Evolutionary conservation across 208 protist species (phyloP), one percentile per base, ranked within the genome.

Genomic region (Plasmodiophora brassicae): DNA sequence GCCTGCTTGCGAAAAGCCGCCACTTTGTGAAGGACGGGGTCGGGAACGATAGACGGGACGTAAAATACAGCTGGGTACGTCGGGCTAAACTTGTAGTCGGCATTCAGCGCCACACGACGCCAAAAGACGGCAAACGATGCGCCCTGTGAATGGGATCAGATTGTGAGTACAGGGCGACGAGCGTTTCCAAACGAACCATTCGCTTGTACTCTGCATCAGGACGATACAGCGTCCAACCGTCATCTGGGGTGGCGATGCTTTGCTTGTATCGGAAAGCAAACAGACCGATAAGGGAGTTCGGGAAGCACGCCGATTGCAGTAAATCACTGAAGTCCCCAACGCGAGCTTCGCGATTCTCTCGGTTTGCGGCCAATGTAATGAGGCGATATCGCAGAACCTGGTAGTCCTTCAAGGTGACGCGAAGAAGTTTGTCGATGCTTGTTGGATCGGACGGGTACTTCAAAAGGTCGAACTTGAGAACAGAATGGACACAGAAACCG

Each of bases 1-100:
- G 91, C 85, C 41, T 84, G 60, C 8, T 71, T 86, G 54, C 94
- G 87, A 89, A 95, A 95, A 1, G 44, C 20, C 8, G 89, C 46
- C 22, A 89, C 45, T n/a, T 41, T 28, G 0, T 84, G 25, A 0
- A 95, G 28, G 0, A 92, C 90, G 1, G 86, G 44, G 50, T 95
- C 92, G 0, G 84, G 72, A 0, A 94, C 53, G 22, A 32, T 25
- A 1, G 46, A 84, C 20, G 94, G 94, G 8, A 95, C 93, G 14
- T 90, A 87, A 25, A 95, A 71, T 22, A 89, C 0, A 0, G 38
- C 5, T 45, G 94, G 94, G 89, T 95, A 95, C 14, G 92, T 93
- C 45, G 71, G 41, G 45, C 78, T 94, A 35, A 91, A 57, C 1
- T 78, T 8, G 45, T 91, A 95, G 25, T 94, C 84, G n/a, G 0